A percentile compares a stretch with the other conserved stretches of the same genome.
These are phyloP conservation scores for Saccharomyces pastorianus DNA, from an alignment of 1,139 yeast species.

Conservation along the genomic window DNA sequence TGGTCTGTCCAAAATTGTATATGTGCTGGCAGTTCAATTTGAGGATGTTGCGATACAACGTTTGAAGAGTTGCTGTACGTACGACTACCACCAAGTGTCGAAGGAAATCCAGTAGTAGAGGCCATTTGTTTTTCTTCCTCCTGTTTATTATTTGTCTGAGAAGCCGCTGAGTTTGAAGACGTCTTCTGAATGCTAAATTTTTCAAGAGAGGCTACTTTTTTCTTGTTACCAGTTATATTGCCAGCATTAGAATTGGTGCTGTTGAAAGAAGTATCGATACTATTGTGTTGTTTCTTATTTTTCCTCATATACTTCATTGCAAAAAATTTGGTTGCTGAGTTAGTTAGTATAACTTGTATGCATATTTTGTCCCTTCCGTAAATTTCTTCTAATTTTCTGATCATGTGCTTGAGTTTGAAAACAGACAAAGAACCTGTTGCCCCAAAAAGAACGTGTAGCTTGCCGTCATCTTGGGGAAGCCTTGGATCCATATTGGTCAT, in stretches of 20 bases:
- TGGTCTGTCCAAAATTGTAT: conserved; percentile 78
- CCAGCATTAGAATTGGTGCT: conserved; percentile 1
- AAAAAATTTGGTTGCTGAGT: conserved; percentile 75
- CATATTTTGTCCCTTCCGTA: conserved; percentile 64
- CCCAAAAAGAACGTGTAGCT: conserved; percentile 75
- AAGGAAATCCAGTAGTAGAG: not conserved
- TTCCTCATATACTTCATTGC: conserved; percentile 35
- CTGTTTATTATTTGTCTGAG: not conserved
- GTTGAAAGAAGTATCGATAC: conserved; percentile 2
- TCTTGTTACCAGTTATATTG: not conserved
- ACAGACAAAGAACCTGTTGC: conserved; percentile 87
- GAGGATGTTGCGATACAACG: conserved; percentile 13
- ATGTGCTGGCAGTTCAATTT: conserved; percentile 47
- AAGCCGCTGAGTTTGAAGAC: not conserved
- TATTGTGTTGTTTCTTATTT: conserved; percentile 4
- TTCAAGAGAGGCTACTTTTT: not conserved
- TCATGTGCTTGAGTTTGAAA: conserved; percentile 64
- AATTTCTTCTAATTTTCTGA: conserved; percentile 68
- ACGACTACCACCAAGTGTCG: not conserved
- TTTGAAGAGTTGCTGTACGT: not conserved
- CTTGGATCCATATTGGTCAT: conserved; percentile 49
- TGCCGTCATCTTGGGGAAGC: conserved; percentile 85
- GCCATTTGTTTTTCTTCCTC: not conserved
- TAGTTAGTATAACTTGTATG: conserved; percentile 74
- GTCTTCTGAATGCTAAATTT: not conserved